These are phyloP conservation scores for Cystobasidium pallidum DNA, from an alignment of 1,284 basidiomycete genomes.

Conservation along the genomic window DNA sequence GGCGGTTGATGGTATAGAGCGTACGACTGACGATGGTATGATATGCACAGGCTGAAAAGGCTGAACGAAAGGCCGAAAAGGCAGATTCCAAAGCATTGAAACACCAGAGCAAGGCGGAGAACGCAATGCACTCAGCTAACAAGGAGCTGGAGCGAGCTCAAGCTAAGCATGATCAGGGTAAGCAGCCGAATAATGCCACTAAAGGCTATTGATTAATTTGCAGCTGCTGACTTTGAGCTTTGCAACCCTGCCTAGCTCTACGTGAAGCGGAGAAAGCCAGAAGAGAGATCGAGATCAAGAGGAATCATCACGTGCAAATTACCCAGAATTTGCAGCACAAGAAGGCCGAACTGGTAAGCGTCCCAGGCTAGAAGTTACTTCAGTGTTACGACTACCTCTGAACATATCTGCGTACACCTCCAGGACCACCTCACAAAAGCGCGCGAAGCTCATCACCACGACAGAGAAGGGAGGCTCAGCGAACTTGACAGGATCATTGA, in stretches of 20 bases:
- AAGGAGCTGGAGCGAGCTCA: conserved; percentile 42
- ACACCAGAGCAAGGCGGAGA: conserved; percentile 9
- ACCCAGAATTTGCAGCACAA: conserved; percentile 12
- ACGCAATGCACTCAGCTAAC: conserved; percentile 6
- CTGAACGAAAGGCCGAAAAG: conserved; percentile 39
- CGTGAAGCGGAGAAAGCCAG: conserved; percentile 24
- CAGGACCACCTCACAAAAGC: conserved; percentile 31
- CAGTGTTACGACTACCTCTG: no score
- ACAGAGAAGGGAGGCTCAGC: not conserved
- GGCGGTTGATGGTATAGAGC: not conserved
- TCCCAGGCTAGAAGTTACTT: not conserved
- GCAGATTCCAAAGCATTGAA: conserved; percentile 40
- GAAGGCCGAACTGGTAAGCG: conserved; percentile 27
- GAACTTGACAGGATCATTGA: conserved; percentile 35
- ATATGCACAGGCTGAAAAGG: conserved; percentile 35
- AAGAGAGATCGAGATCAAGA: conserved; percentile 39
- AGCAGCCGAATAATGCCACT: not conserved
- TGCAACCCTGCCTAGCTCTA: not conserved
- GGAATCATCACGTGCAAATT: conserved; percentile 32
- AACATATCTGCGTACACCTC: not conserved
- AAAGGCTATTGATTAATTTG: no score
- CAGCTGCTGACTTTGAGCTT: not conserved
- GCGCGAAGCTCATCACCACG: conserved; percentile 11
- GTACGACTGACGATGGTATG: not conserved
- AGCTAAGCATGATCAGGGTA: conserved; percentile 42